Conservation (phyloP, 2,329 filamentous ascomycete species). For the Cladosporium sp. region DNA sequence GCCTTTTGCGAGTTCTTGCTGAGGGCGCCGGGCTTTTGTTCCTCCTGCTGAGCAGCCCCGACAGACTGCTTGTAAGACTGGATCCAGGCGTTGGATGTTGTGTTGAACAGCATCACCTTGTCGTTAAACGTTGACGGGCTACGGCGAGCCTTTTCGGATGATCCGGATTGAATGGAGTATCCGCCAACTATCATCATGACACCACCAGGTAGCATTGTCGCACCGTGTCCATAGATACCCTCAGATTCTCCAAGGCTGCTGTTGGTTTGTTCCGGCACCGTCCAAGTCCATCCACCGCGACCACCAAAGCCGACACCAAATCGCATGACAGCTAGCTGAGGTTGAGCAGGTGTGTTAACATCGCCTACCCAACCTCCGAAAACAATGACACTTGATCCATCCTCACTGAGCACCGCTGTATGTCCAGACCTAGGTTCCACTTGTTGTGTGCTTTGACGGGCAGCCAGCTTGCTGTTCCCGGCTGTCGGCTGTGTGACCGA, state of each 20-base stretch:
- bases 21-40: slow-evolving; percentile 34
- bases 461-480: slow-evolving; percentile 57
- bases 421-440: slow-evolving; percentile 88
- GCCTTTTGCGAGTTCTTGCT: slow-evolving; percentile 48
- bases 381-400: slow-evolving; percentile 75
- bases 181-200: slow-evolving; percentile 64
- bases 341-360: slow-evolving; percentile 70
- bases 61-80: slow-evolving; percentile 53
- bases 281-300: slow-evolving; percentile 67
- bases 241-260: slow-evolving; percentile 43
- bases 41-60: background rate
- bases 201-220: slow-evolving; percentile 60
- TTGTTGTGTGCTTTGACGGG: slow-evolving; percentile 37
- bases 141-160: slow-evolving; percentile 32
- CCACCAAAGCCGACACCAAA: slow-evolving; percentile 72
- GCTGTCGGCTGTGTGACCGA: slow-evolving; percentile 55
- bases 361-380: slow-evolving; percentile 93
- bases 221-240: slow-evolving; percentile 63
- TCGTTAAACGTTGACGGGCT: slow-evolving; percentile 38
- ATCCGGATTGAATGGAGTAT: slow-evolving; percentile 50
- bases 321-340: slow-evolving; percentile 76
- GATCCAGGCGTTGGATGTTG: slow-evolving; percentile 60
- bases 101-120: slow-evolving; percentile 60
- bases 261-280: slow-evolving; percentile 55
- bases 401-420: slow-evolving; percentile 75